These are phyloP conservation scores for Catenaria anguillulae DNA, from an alignment of 371 early-diverging fungal species.

Conservation along the genomic window DNA sequence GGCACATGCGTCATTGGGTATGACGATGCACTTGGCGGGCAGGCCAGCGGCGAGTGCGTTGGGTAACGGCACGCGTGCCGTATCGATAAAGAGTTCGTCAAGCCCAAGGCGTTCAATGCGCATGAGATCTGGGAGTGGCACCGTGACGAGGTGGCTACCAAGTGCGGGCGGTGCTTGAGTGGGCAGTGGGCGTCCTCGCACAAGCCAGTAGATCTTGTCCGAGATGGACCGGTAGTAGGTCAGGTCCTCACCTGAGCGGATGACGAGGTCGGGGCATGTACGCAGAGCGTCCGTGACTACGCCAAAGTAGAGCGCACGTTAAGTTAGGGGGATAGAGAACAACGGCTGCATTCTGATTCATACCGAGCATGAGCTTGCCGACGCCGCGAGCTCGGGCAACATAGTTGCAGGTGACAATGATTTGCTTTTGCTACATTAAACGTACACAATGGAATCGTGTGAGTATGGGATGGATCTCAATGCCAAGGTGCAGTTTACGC, in stretches of 20 bases:
- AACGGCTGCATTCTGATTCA: neutral
- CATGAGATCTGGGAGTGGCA: neutral
- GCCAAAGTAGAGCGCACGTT: neutral
- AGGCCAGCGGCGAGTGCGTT: neutral
- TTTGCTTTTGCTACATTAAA: constrained; percentile 18
- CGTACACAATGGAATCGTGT: neutral
- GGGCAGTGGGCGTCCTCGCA: no score
- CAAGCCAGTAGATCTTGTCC: constrained; percentile 1
- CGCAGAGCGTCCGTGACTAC: constrained; percentile 10
- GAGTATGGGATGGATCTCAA: neutral
- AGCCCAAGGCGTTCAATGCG: constrained; percentile 14
- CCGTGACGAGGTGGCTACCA: no score
- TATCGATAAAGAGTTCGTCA: constrained; percentile 17
- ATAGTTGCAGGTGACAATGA: constrained; percentile 19
- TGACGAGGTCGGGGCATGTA: constrained; percentile 13
- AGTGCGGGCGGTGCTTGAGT: no score
- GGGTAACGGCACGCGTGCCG: neutral
- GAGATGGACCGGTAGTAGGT: constrained; percentile 12
- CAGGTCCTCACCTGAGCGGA: constrained; percentile 14
- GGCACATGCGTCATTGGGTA: neutral
- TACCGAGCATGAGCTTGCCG: constrained; percentile 12
- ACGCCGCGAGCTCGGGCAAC: constrained; percentile 13
- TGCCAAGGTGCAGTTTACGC: neutral
- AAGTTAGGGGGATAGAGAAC: neutral
- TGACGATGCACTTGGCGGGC: no score